These are phyloP conservation scores for Stygiomarasmius scandens DNA, from an alignment of 1,284 basidiomycete genomes.

Conservation along the genomic window DNA sequence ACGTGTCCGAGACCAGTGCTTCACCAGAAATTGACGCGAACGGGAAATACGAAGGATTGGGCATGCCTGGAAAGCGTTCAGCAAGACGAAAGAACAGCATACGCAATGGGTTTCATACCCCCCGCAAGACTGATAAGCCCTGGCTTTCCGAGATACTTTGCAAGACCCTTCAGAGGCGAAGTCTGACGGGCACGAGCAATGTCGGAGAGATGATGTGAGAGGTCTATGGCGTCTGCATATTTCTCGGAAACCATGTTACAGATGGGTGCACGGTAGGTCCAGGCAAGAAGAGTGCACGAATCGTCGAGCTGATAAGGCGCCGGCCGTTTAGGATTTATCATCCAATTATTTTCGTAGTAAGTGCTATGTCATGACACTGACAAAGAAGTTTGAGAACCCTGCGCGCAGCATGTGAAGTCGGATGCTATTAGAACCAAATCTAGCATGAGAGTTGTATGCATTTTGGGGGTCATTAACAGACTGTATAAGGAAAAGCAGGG, in stretches of 20 bases:
- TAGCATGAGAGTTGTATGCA: too few relatives aligned
- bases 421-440: too few relatives aligned
- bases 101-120: constrained; percentile 38
- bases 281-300: not conserved
- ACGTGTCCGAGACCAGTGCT: constrained; percentile 35
- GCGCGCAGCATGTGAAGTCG: too few relatives aligned
- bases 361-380: too few relatives aligned
- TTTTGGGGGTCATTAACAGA: too few relatives aligned
- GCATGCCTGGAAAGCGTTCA: constrained; percentile 47
- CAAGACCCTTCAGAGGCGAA: constrained; percentile 68
- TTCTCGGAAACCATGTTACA: constrained; percentile 34
- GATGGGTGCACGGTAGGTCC: not conserved
- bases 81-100: too few relatives aligned
- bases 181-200: constrained; percentile 49
- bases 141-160: constrained; percentile 54
- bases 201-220: constrained; percentile 24
- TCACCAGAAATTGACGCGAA: constrained; percentile 59
- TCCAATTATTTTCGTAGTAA: too few relatives aligned
- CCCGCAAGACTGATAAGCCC: constrained; percentile 61
- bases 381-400: too few relatives aligned
- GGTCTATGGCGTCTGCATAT: constrained; percentile 35
- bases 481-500: too few relatives aligned
- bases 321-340: too few relatives aligned
- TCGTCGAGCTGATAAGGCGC: too few relatives aligned
- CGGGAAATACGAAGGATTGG: constrained; percentile 65